Conservation (phyloP, 495 filamentous ascomycete genomes). For the Hypoxylon intermedium region DNA sequence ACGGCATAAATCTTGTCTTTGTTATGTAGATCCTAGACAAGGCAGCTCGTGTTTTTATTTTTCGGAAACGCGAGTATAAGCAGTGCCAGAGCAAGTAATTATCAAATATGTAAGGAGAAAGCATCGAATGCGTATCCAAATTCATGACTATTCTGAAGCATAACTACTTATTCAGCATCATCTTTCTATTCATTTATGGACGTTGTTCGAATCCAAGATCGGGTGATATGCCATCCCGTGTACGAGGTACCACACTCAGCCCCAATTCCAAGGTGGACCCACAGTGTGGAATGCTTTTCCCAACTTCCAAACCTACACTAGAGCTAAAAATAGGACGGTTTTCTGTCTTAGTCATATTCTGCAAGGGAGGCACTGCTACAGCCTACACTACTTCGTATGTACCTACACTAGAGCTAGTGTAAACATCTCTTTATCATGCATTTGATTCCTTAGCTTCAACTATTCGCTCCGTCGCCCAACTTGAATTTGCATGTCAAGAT, state of each 20-base stretch:
- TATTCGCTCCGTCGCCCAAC: too few species aligned
- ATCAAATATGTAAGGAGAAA: too few species aligned
- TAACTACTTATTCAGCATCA: too few species aligned
- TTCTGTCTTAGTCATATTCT: constrained; percentile 14
- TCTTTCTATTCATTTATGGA: too few species aligned
- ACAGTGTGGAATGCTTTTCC: constrained; percentile 5
- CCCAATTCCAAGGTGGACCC: constrained; percentile 1
- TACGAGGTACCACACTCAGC: neutral
- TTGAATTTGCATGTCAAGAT: too few species aligned
- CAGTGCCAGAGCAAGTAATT: too few species aligned
- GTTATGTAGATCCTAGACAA: neutral
- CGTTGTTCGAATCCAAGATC: constrained; percentile 1
- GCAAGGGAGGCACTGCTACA: neutral
- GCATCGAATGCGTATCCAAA: too few species aligned
- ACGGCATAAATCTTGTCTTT: constrained; percentile 6
- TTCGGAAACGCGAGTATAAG: too few species aligned
- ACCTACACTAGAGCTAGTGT: neutral
- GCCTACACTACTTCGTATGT: neutral
- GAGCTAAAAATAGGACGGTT: constrained; percentile 26
- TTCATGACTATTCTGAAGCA: too few species aligned
- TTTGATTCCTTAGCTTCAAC: too few species aligned
- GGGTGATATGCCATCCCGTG: constrained; percentile 2
- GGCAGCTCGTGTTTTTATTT: neutral
- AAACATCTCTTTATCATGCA: too few species aligned
- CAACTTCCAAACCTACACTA: constrained; percentile 16